Percentiles rank a stretch among this genome's conserved stretches.
Conservation (phyloP, 768 basidiomycete species). For the Leucosporidium scottii region DNA sequence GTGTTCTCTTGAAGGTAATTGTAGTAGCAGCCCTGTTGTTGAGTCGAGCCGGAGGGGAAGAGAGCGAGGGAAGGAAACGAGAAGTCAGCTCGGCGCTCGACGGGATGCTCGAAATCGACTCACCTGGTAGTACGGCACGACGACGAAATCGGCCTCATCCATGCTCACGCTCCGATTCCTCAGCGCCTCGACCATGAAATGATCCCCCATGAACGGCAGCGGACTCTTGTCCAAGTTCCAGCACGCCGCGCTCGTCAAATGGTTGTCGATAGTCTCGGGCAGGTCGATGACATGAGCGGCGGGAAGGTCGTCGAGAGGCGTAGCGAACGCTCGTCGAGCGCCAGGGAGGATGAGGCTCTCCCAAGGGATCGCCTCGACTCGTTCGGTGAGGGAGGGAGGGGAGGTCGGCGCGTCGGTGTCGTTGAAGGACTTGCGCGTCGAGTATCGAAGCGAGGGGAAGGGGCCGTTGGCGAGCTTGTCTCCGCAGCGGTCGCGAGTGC, state of each 20-base stretch:
- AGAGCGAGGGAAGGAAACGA: neutral
- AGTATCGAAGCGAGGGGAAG: constrained; percentile 21
- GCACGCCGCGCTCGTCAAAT: constrained; percentile 28
- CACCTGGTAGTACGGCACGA: constrained; percentile 35
- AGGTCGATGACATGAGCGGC: constrained; percentile 27
- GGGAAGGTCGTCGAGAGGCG: constrained; percentile 21
- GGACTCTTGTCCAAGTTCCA: constrained; percentile 31
- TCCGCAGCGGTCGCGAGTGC: constrained; percentile 35
- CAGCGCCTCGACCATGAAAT: constrained; percentile 33
- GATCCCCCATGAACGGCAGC: constrained; percentile 33
- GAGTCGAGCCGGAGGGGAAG: no score
- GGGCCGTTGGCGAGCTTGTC: constrained; percentile 13
- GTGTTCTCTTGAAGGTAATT: constrained; percentile 35
- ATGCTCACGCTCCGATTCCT: constrained; percentile 16
- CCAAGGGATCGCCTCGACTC: constrained; percentile 29
- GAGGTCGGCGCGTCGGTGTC: neutral
- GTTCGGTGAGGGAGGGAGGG: constrained; percentile 11
- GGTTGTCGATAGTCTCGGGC: constrained; percentile 32
- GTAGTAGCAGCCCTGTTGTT: constrained; percentile 34
- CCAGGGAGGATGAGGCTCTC: constrained; percentile 32
- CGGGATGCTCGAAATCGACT: neutral
- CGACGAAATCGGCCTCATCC: constrained; percentile 33
- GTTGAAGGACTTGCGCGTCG: constrained; percentile 14
- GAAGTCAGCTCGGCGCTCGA: neutral
- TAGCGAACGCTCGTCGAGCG: constrained; percentile 25